Evolutionary conservation across 2,329 filamentous ascomycete species (phyloP).

Genomic region (Coccinonectria pachysandricola): DNA sequence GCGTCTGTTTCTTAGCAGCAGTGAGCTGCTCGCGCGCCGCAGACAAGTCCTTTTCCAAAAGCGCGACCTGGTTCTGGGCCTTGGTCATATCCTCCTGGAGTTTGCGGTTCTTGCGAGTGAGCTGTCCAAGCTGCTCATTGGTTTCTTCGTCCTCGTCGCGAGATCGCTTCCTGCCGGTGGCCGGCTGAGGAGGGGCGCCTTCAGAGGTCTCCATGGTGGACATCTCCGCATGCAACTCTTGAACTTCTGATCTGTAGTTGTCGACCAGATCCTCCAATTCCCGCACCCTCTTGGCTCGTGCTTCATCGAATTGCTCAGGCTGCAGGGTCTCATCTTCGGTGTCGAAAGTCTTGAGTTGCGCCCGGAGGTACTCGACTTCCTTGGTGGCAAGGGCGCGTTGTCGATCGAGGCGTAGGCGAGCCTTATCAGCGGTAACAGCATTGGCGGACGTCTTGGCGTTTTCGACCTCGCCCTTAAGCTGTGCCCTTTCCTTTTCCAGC

Average conservation of each 20-base stretch:
- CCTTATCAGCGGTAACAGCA: constrained; percentile 49
- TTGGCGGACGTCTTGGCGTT: constrained; percentile 47
- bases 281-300: constrained; percentile 62
- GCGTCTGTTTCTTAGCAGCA: constrained; percentile 52
- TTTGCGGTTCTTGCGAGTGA: constrained; percentile 79
- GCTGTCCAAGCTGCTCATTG: constrained; percentile 66
- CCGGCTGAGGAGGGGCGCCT: constrained; percentile 24
- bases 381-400: constrained; percentile 79
- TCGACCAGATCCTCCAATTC: constrained; percentile 82
- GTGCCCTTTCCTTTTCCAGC: constrained; percentile 59
- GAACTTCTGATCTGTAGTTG: constrained; percentile 72
- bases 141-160: constrained; percentile 50
- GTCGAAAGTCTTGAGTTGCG: constrained; percentile 82
- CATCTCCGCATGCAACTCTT: constrained; percentile 65
- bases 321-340: constrained; percentile 81
- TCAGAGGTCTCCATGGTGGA: constrained; percentile 45
- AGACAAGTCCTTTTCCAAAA: constrained; percentile 66
- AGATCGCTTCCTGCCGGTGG: constrained; percentile 52
- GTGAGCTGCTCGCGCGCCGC: constrained; percentile 65
- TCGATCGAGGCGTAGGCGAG: constrained; percentile 66
- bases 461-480: constrained; percentile 59
- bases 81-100: constrained; percentile 68
- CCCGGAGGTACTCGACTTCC: constrained; percentile 87
- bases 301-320: constrained; percentile 65
- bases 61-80: constrained; percentile 56